Conservation (phyloP, 2,329 filamentous ascomycete genomes). For the Penicillium sp. region DNA sequence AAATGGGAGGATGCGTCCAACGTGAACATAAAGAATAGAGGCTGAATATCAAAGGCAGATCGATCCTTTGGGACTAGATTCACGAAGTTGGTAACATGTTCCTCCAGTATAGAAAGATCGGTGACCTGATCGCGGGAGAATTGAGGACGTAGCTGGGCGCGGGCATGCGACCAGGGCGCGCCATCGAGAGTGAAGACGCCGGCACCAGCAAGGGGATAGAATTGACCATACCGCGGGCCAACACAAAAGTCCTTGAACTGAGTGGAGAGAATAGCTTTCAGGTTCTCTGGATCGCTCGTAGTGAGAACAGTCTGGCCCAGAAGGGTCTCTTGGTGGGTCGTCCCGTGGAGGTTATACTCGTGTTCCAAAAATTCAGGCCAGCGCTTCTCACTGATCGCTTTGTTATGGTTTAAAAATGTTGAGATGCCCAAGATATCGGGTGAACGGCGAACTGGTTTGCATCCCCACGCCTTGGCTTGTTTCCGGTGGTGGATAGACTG, state of each 20-base stretch:
- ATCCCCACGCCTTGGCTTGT: conserved; percentile 28
- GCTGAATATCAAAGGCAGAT: conserved; percentile 65
- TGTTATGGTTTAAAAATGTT: conserved; percentile 24
- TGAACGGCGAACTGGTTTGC: conserved; percentile 18
- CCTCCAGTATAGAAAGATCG: conserved; percentile 78
- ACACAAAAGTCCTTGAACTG: conserved; percentile 84
- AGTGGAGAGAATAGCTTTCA: conserved; percentile 81
- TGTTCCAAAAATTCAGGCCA: conserved; percentile 32
- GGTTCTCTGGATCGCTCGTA: conserved; percentile 57
- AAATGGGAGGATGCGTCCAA: conserved; percentile 87
- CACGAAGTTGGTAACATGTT: conserved; percentile 72
- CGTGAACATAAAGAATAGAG: conserved; percentile 78
- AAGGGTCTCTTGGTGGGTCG: conserved; percentile 26
- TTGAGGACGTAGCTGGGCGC: conserved; percentile 79
- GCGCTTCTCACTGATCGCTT: conserved; percentile 29
- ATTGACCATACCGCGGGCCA: conserved; percentile 71
- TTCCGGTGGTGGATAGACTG: conserved; percentile 24
- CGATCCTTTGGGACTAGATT: conserved; percentile 55
- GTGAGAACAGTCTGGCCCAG: conserved; percentile 23
- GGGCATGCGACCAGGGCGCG: conserved; percentile 72
- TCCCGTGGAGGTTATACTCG: conserved; percentile 26
- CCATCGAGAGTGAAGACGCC: conserved; percentile 71
- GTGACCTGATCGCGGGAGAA: conserved; percentile 74
- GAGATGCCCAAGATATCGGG: conserved; percentile 27
- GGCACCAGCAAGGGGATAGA: conserved; percentile 43